Evolutionary conservation across 192 early-diverging fungal genomes (phyloP).

Genomic region (Coemansia sp.): DNA sequence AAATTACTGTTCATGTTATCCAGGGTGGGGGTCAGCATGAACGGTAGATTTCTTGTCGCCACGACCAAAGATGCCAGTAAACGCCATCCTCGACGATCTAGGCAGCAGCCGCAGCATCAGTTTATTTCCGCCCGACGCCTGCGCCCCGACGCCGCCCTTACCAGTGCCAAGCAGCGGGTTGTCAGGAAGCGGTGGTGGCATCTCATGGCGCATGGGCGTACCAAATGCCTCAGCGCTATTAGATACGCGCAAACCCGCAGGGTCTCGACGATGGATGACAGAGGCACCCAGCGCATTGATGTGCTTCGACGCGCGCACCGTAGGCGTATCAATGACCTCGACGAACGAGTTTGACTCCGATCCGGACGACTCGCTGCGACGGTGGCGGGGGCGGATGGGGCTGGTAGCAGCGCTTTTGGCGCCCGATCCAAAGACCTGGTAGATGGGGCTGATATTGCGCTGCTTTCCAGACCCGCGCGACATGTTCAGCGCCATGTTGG

Average conservation of each 20-base stretch:
- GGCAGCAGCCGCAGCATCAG: conserved; percentile 31
- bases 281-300: background rate
- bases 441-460: background rate
- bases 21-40: conserved; percentile 3
- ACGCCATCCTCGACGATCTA: conserved; percentile 31
- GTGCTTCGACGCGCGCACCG: conserved; percentile 3
- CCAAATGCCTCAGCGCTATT: conserved; percentile 30
- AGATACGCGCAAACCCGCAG: conserved; percentile 12
- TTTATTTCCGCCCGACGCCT: conserved; percentile 6
- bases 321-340: conserved; percentile 16
- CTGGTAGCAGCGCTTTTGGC: conserved; percentile 10
- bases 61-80: conserved; percentile 37
- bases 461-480: conserved; percentile 1
- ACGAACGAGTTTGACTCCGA: conserved; percentile 36
- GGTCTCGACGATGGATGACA: background rate
- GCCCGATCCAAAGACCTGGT: conserved; percentile 3
- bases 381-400: background rate
- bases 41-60: conserved; percentile 23
- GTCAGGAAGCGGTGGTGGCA: conserved; percentile 1
- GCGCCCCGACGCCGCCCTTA: background rate
- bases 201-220: background rate
- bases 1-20: background rate
- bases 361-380: background rate
- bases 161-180: background rate
- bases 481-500: background rate